phyloP scores from a whole-genome alignment of 2,329 filamentous ascomycete species.

The Monosporascus sp. region DNA sequence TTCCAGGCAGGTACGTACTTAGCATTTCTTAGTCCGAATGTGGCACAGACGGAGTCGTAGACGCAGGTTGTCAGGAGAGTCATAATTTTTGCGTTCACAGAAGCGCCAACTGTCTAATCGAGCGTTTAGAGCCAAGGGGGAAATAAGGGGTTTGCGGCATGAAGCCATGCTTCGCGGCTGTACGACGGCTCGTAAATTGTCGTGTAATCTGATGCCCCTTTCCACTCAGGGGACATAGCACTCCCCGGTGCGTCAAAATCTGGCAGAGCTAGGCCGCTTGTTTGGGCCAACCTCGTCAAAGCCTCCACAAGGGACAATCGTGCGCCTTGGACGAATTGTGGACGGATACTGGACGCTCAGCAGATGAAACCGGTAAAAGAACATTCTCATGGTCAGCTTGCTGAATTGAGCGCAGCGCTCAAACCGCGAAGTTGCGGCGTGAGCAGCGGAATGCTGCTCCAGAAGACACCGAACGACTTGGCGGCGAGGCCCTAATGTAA shows the following conservation, averaged over 20 bases:
- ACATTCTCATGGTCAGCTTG: background rate
- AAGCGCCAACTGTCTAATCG: background rate
- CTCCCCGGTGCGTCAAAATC: slow-evolving; percentile 6
- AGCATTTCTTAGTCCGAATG: background rate
- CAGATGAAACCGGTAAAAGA: background rate
- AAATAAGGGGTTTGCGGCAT: slow-evolving; percentile 1
- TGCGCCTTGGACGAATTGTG: background rate
- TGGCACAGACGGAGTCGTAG: background rate
- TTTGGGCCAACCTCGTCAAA: slow-evolving; percentile 13
- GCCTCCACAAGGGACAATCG: background rate
- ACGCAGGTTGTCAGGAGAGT: background rate
- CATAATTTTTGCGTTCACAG: background rate
- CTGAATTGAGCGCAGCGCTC: no score
- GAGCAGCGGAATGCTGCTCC: no score
- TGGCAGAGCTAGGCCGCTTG: slow-evolving; percentile 14
- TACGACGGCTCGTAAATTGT: slow-evolving; percentile 15
- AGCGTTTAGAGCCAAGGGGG: background rate
- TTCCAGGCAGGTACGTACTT: no score
- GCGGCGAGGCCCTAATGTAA: no score
- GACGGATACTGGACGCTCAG: background rate
- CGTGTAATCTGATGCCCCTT: slow-evolving; percentile 12
- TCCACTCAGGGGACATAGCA: slow-evolving; percentile 7
- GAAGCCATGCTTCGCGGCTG: slow-evolving; percentile 12
- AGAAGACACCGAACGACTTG: no score
- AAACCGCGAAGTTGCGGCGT: no score